Evolutionary conservation across 2,329 filamentous ascomycete genomes (phyloP).

Genomic region (Blastomyces gilchristii): DNA sequence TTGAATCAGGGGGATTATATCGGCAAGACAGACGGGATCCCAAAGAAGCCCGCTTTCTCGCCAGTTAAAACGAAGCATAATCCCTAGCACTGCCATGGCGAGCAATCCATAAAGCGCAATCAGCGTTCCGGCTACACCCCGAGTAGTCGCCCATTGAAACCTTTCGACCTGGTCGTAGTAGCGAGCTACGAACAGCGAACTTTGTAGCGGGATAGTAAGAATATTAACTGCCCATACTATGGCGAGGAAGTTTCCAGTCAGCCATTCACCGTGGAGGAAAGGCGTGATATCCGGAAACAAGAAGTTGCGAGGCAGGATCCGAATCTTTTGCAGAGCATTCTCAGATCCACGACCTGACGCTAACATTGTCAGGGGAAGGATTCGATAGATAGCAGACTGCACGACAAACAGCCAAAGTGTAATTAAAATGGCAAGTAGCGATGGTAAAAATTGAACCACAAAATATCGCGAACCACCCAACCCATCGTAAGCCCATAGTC

Average conservation of each 20-base stretch:
- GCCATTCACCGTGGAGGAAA: slow-evolving; percentile 58
- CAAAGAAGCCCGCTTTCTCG: slow-evolving; percentile 68
- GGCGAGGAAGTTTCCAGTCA: slow-evolving; percentile 56
- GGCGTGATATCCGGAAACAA: slow-evolving; percentile 58
- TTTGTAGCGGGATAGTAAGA: slow-evolving; percentile 72
- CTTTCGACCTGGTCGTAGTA: slow-evolving; percentile 48
- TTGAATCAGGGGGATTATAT: slow-evolving; percentile 67
- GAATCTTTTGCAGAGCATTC: slow-evolving; percentile 54
- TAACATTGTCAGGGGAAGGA: slow-evolving; percentile 70
- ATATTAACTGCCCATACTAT: slow-evolving; percentile 63
- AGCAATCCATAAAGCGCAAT: slow-evolving; percentile 64
- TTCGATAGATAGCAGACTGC: slow-evolving; percentile 61
- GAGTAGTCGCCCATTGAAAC: slow-evolving; percentile 74
- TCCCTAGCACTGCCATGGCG: slow-evolving; percentile 45
- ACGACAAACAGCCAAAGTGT: slow-evolving; percentile 70
- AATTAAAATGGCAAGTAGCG: slow-evolving; percentile 59
- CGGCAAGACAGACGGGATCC: slow-evolving; percentile 74
- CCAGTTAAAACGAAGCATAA: slow-evolving; percentile 55
- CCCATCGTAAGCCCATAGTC: slow-evolving; percentile 57
- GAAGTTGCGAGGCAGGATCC: slow-evolving; percentile 51
- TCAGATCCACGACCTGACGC: slow-evolving; percentile 51
- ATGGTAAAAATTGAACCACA: slow-evolving; percentile 74
- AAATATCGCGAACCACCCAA: slow-evolving; percentile 71
- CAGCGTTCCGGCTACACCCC: slow-evolving; percentile 67
- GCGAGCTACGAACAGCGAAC: slow-evolving; percentile 60